Conservation (phyloP, 2,329 filamentous ascomycete species). For the Podosphaera leucotricha region DNA sequence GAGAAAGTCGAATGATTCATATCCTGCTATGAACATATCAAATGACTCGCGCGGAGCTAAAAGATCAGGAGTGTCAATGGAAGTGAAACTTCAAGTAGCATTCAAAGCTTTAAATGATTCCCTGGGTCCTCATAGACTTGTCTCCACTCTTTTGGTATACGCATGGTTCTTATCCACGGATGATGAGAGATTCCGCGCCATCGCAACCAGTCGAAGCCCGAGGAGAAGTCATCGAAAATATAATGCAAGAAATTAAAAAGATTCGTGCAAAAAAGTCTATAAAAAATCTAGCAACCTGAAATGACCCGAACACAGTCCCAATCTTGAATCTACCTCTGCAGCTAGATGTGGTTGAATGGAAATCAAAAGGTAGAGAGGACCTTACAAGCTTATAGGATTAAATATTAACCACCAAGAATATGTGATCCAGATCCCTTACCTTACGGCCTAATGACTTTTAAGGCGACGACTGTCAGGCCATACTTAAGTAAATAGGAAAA, state of each 20-base stretch:
- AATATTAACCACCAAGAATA: background rate
- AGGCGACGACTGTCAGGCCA: background rate
- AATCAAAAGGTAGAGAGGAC: background rate
- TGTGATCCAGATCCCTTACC: background rate
- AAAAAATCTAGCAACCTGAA: background rate
- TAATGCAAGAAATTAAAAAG: constrained; percentile 2
- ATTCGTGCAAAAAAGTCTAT: background rate
- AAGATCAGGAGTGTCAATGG: background rate
- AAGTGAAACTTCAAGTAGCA: constrained; percentile 1
- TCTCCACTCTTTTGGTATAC: background rate
- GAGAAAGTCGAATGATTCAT: constrained; percentile 2
- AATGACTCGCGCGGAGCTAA: background rate
- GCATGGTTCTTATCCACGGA: background rate
- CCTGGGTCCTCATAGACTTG: background rate
- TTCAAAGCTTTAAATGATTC: constrained; percentile 1
- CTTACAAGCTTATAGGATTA: background rate
- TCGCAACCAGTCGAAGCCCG: background rate
- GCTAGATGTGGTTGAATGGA: background rate
- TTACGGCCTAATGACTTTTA: background rate
- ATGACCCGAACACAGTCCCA: background rate
- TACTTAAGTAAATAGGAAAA: background rate
- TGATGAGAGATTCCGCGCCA: background rate
- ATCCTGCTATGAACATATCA: background rate
- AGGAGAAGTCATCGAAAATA: constrained; percentile 2
- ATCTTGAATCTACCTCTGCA: background rate